Base-by-base conservation (phyloP, 345 rosid genomes). In the Sisymbrium altissimum region DNA sequence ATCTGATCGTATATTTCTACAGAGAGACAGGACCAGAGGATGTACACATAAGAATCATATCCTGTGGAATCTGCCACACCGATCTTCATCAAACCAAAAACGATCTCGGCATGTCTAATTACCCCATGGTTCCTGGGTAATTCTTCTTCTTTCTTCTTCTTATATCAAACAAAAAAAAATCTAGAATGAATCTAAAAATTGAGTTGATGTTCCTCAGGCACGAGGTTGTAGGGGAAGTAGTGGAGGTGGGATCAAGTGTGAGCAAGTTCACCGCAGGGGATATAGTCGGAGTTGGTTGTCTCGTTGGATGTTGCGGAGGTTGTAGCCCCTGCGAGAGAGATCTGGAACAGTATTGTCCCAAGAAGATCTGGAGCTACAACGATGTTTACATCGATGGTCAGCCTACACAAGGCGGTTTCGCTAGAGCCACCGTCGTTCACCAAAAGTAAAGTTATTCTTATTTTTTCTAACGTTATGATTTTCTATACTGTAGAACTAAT, bases 41-140 rank as follows among this genome's bases (percentile, higher is more conserved):
- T 83, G 92, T 88, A 2, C 68, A 68, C 41, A 64, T 92, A 32
- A 83, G 80, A 80, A 84, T 92, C 63, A 70, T 88, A 6, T 81
- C 75, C 62, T 85, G 92, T 70, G 97, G 96, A 56, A 79, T 89
- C 55, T 87, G 93, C 73, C 96, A 89, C 70, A 83, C 89, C 4
- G 96, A 92, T 80, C 54, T 92, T 64, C 96, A 87, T 67, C 93
- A 88, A 68, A 46, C 81, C 53, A 89, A 81, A 63, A 86, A 84
- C 48, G 91, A 89, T 68, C 84, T 88, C 0, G 85, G 85, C 81
- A 73, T 79, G 85, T 72, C 94, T 25, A 77, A 77, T 15, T 92
- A 92, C 73, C 96, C 96, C 7, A 85, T 89, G 88, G 92, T 89
- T 66, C 91, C 94, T 0, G 94, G 96, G 97, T 91, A 80, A 7